Evolutionary conservation across 2,329 filamentous ascomycete species (phyloP), one percentile per base, ranked within the genome.

Genomic region (Pseudocercospora crystallina): DNA sequence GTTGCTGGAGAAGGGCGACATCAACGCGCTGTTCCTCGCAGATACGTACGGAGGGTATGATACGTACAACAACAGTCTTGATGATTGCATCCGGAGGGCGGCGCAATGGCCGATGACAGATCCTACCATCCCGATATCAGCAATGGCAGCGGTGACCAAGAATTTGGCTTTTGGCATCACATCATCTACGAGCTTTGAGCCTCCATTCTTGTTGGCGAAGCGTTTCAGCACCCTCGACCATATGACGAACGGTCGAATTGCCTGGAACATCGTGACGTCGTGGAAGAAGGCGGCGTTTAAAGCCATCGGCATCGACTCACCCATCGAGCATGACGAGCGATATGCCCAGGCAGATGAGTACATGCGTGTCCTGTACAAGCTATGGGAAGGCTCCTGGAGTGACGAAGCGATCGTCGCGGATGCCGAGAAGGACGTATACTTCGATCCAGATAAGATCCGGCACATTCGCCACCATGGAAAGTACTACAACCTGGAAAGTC

Each of bases 91-190:
- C 54, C 73, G 81, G 2, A 71, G 80, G 17, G 82, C 80, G 1
- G 81, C 82, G 0, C 83, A 86, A 60, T 85, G 81, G 80, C 82
- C 83, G 0, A 75, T 85, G 63, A 84, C 80, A 0, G 83, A 86
- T 60, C 83, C 83, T 0, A 78, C 78, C 0, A 84, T 84, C 60
- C 80, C 81, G 2, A 83, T 85, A 47, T 77, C 76, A 2, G 82
- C 83, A 30, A 86, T 86, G 83, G 83, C 82, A 2, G 81, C 82
- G 0, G 82, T 84, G 29, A 85, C 83, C 0, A 84, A 82, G 67
- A 82, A 83, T 43, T 70, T 86, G 2, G 73, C 76, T 0, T 85
- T 85, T 57, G 83, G 76, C 1, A 82, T 86, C 53, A 85, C 82
- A 0, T 79, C 80, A 0, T 82, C 80, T 0, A 85, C 82, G 2